Base-by-base conservation (phyloP, 176 grass and related monocot genomes). In the Canna indica region DNA sequence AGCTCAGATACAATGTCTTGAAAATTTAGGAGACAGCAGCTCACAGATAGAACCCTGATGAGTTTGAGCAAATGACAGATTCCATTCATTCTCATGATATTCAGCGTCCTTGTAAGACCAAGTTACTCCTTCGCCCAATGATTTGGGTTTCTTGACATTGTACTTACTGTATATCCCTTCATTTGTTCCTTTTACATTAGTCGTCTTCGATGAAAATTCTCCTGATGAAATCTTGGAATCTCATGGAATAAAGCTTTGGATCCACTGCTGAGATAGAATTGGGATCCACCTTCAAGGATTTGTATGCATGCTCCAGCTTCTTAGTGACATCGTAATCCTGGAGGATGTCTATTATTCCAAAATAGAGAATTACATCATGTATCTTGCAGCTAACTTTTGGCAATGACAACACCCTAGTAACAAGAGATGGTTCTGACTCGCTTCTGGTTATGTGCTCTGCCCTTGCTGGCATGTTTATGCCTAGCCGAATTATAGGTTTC, bases 261-360 rank as follows among this genome's bases (percentile, higher is more conserved):
- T 85, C 86, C 22, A 97, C 89, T 0, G 94, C 89, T n/a, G 94
- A 97, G 38, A 97, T 93, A 0, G 94, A 97, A 75, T 88, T 93
- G 16, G 94, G 84, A 68, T 97, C 86, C 3, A 85, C 88, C 74
- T 90, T 86, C 1, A 97, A 56, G 0, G 94, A 97, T 72, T 97
- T 97, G 75, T 90, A 97, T 56, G 45, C 80, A 82, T 87, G 94
- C 69, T 97, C 94, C 0, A 90, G 36, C 70, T 69, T 76, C 73
- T 97, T 97, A 11, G 75, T 87, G 47, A 90, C 67, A 35, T 76
- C 74, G 3, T 76, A 76, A 47, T 67, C 74, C 63, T 76, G 74
- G n/a, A 76, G 74, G 47, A 97, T 97, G 68, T 97, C 94, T 2
- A 97, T 97, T 77, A 97, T 93, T 53, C 94, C 94, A 11, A 93